Evolutionary conservation across 2,329 filamentous ascomycete genomes (phyloP).

Genomic region (Chrysosporium keratinophilum): DNA sequence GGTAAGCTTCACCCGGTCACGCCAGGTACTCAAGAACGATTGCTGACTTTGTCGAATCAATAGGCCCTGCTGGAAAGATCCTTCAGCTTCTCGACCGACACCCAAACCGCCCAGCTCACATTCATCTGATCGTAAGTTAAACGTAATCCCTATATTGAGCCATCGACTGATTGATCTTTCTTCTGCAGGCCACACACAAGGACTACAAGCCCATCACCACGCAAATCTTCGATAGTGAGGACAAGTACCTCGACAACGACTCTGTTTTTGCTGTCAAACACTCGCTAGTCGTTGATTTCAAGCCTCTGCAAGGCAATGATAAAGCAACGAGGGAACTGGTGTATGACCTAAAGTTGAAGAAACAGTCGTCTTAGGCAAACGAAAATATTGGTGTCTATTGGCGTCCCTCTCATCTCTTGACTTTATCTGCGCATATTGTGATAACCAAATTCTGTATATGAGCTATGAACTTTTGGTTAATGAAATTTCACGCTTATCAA

Average conservation of each 20-base stretch:
- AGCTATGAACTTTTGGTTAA: neutral
- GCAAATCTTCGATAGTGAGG: conserved; percentile 63
- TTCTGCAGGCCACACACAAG: conserved; percentile 4
- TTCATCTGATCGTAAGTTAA: conserved; percentile 47
- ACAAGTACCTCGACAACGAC: conserved; percentile 52
- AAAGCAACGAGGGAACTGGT: conserved; percentile 45
- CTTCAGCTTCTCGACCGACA: conserved; percentile 51
- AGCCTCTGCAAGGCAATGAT: conserved; percentile 41
- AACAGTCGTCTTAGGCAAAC: neutral
- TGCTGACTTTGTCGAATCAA: neutral
- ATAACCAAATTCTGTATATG: neutral
- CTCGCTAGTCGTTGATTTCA: conserved; percentile 48
- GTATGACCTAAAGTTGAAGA: conserved; percentile 33
- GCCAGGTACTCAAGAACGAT: neutral
- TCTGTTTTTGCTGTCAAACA: conserved; percentile 53
- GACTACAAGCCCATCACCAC: conserved; percentile 49
- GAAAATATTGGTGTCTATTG: neutral
- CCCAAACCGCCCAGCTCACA: conserved; percentile 53
- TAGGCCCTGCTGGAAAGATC: conserved; percentile 48
- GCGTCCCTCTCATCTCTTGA: neutral
- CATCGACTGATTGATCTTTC: conserved; percentile 1
- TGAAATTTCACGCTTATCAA: too few species aligned
- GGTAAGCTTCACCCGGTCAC: conserved; percentile 21
- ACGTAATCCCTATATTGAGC: neutral
- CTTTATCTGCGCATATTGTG: neutral